Base-by-base conservation (phyloP, 352 stramenopile species). In the Pythium apleroticum region DNA sequence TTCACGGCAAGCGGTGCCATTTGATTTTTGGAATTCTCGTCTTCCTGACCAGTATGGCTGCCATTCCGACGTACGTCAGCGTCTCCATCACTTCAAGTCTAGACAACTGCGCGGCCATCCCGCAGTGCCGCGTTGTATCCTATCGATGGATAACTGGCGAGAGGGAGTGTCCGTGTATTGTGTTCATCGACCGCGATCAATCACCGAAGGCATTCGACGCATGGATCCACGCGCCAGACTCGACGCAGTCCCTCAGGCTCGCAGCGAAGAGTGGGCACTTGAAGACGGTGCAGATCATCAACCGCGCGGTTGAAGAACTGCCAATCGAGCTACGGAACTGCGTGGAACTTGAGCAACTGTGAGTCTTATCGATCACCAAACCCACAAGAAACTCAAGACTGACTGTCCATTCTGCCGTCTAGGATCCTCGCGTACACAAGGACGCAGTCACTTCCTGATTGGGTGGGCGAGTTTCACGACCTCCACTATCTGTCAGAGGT, bases 371-470 rank as follows among this genome's bases (percentile, higher is more conserved):
- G n/a, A n/a, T n/a, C n/a, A n/a, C n/a, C n/a, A n/a, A n/a, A n/a
- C n/a, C n/a, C n/a, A n/a, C n/a, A n/a, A n/a, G n/a, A n/a, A 19
- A 10, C 7, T 22, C 20, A 6, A 52, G 4, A 9, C 20, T 52
- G 43, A 24, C 43, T 52, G n/a, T 27, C 14, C 0, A 3, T 5
- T 52, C 35, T n/a, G 25, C 12, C 2, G 3, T n/a, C 11, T 19
- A 67, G 60, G 33, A 80, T 73, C 19, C n/a, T 77, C 15, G 64
- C 74, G 11, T 74, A 77, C 52, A 63, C 71, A 0, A 60, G 63
- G 5, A 72, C 68, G 17, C 30, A 57, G n/a, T 20, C 17, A 8
- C 20, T 77, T 22, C 71, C 71, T 1, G 41, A 46, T 0, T 74
- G 71, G 66, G 25, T 61, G 0, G 60, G 56, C 2, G 54, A 63